Evolutionary conservation across 1,284 basidiomycete genomes (phyloP), one percentile per base, ranked within the genome.

Genomic region (Gymnopus androsaceus): DNA sequence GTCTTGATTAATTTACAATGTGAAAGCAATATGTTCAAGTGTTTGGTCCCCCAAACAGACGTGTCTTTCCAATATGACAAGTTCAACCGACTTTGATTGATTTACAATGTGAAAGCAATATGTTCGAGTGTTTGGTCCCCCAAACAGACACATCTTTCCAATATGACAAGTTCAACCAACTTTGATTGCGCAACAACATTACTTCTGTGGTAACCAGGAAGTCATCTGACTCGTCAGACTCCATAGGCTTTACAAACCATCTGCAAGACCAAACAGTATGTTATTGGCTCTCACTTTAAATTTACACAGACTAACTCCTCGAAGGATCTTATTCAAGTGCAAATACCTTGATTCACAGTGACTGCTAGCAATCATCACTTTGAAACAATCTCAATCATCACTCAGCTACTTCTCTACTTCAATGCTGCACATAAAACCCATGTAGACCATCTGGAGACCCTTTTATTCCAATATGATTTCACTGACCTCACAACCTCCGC

Each of bases 111-210:
- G 90, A 95, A 70, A 89, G 86, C 57, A 79, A 79, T 51, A 85
- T 87, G 53, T 95, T 95, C 69, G 92, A 96, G 65, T 88, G 95
- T 1, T 81, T 99, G 41, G 88, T 98, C 2, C 90, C 92, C 7
- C 91, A 93, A 68, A 94, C 95, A 0, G 87, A 93, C 61, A 92
- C 92, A 3, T 85, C 81, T 1, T 82, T 97, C 62, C 87, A 89
- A 53, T 93, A 95, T 67, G 95, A 99, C 78, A 94, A 93, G 69
- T 98, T 98, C 78, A 98, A 99, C 70, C 85, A 90, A 45, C 80
- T 96, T 11, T 87, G 94, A 27, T 75, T 97, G 50, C 85, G 90
- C 40, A 92, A 88, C 64, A 87, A 84, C 58, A 74, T 84, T 5
- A 83, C 83, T 38, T 79, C 83, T 51, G 71, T 78, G 37, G 60